Evolutionary conservation across 163 green algal genomes (phyloP), one percentile per base, ranked within the genome.

Genomic region (Chloromonas sp.): DNA sequence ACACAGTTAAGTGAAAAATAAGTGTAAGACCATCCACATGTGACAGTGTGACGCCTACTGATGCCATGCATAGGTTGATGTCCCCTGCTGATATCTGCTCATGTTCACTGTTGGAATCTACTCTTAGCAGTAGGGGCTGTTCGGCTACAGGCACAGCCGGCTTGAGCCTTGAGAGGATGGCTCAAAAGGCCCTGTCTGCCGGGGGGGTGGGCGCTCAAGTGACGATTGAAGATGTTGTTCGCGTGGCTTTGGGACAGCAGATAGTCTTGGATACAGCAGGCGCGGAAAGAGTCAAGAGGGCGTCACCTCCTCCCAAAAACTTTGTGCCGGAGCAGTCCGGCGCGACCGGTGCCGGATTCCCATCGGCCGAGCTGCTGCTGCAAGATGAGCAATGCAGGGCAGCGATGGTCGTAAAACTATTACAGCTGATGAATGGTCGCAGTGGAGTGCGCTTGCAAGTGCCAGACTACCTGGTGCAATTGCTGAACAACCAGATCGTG

Each of bases 231-330:
- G 88, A 95, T 83, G 87, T 94, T 0, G 88, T 92, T 0, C 83
- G 85, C 59, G 84, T 95, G 0, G 87, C 91, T 0, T n/a, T 83
- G 1, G 88, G 85, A 0, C 71, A 85, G 60, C 70, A 78, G 0
- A 83, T 95, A 0, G 85, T 85, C 36, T 82, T 96, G 11, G 94
- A 96, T 85, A 58, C 85, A 14, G 86, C 91, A 5, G 92, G 90
- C 14, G 71, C 87, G 14, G 88, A 91, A 15, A 89, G 93, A 3
- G 84, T 96, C 2, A 97, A 96, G 87, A 95, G 94, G 80, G 89
- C 94, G 11, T 94, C 91, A 0, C 92, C 94, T 8, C 15, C 93
- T 5, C 94, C 94, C 11, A 96, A 95, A 61, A 61, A 78, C 0
- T 95, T 95, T 82, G 76, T 92, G 84, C 58, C 84, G 0, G 91